Percentiles rank a stretch among this genome's conserved stretches.
phyloP scores from a whole-genome alignment of 2,329 filamentous ascomycete genomes.

The Hymenoscyphus fraxineus region DNA sequence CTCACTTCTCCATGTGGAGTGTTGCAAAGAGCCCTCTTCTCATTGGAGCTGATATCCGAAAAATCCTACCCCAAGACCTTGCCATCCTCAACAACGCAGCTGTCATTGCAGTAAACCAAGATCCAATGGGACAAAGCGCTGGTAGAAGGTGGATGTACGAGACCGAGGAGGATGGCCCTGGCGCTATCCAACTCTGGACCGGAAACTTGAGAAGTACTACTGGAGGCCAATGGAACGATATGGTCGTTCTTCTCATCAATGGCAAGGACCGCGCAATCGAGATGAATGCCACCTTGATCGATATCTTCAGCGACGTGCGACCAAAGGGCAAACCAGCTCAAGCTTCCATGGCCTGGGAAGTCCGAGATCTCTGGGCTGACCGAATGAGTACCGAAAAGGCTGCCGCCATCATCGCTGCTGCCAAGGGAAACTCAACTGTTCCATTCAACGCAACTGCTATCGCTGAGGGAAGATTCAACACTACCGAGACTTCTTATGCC shows the following conservation, averaged over 20 bases:
- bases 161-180: constrained; percentile 40
- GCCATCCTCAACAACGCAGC: constrained; percentile 41
- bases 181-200: constrained; percentile 49
- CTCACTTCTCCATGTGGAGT: constrained; percentile 23
- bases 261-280: constrained; percentile 40
- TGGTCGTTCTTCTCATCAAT: constrained; percentile 49
- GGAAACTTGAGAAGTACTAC: constrained; percentile 40
- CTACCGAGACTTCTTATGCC: constrained; percentile 45
- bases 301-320: constrained; percentile 50
- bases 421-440: constrained; percentile 33
- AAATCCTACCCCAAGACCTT: constrained; percentile 35
- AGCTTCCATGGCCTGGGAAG: constrained; percentile 45
- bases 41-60: constrained; percentile 33
- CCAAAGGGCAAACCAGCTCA: constrained; percentile 41
- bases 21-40: constrained; percentile 31
- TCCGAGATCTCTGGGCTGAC: constrained; percentile 53
- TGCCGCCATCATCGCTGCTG: constrained; percentile 41
- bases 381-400: constrained; percentile 48
- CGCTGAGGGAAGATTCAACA: constrained; percentile 42
- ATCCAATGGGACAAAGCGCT: constrained; percentile 38
- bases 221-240: constrained; percentile 41
- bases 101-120: constrained; percentile 44
- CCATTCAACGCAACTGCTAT: constrained; percentile 31
- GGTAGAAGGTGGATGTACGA: constrained; percentile 44
- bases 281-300: constrained; percentile 48